Evolutionary conservation across 225 moss, liverwort and hornwort species (phyloP).

Genomic region (Physcomitrium patens): DNA sequence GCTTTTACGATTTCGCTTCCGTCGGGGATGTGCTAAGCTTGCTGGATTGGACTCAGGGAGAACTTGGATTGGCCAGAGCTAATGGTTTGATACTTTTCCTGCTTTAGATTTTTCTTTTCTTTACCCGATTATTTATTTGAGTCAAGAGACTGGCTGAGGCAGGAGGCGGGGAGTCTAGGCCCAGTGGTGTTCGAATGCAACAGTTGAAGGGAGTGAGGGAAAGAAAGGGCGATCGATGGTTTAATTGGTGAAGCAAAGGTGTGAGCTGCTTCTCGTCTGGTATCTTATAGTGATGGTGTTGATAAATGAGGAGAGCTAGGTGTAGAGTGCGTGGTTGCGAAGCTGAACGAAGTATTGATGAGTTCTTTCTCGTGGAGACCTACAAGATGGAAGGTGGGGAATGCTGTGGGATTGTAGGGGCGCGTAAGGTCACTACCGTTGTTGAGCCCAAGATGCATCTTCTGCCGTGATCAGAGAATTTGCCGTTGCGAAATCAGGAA

Average conservation of each 20-base stretch:
- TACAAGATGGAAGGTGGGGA: slow-evolving; percentile 20
- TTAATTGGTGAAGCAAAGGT: neutral
- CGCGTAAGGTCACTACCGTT: slow-evolving; percentile 1
- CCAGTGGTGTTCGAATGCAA: neutral
- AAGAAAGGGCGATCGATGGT: neutral
- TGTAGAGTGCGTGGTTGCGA: neutral
- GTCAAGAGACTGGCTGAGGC: neutral
- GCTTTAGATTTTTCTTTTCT: neutral
- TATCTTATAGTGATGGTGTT: neutral
- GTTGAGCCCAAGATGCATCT: slow-evolving; percentile 19
- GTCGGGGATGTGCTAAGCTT: neutral
- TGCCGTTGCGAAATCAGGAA: neutral
- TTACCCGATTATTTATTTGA: too few relatives aligned
- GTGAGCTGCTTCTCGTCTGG: slow-evolving; percentile 3
- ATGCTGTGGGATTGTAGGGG: slow-evolving; percentile 14
- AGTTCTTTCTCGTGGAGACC: neutral
- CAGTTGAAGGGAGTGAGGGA: neutral
- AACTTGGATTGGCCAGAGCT: neutral
- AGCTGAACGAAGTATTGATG: slow-evolving; percentile 9
- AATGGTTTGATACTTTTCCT: neutral
- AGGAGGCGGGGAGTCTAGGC: neutral
- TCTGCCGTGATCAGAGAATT: neutral
- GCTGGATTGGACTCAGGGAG: neutral
- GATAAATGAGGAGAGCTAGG: neutral
- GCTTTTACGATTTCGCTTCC: neutral